Percentiles rank a stretch among this genome's conserved stretches.
Evolutionary conservation across 1,284 basidiomycete genomes (phyloP).

Genomic region (Malassezia cuniculi): DNA sequence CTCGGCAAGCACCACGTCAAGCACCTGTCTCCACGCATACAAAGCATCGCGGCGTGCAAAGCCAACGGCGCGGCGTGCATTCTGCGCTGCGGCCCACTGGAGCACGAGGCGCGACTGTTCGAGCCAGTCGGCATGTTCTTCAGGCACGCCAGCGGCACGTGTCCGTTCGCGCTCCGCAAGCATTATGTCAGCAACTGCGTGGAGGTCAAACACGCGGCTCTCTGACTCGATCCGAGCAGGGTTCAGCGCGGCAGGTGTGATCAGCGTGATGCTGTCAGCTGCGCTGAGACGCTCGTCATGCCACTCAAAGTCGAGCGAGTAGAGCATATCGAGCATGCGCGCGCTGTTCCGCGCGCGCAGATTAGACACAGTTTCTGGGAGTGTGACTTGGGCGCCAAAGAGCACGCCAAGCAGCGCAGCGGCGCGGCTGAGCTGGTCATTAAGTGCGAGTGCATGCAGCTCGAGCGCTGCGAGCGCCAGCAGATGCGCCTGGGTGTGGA

Average conservation of each 20-base stretch:
- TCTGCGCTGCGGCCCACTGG: constrained; percentile 33
- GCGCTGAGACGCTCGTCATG: constrained; percentile 52
- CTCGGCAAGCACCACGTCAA: constrained; percentile 35
- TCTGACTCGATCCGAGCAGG: constrained; percentile 59
- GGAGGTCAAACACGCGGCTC: constrained; percentile 64
- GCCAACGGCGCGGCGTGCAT: constrained; percentile 31
- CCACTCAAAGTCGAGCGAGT: constrained; percentile 73
- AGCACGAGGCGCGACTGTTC: constrained; percentile 28
- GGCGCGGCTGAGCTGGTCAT: constrained; percentile 48
- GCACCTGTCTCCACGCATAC: constrained; percentile 34
- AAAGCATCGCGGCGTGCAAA: constrained; percentile 25
- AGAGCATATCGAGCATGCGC: constrained; percentile 73
- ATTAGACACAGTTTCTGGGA: too few relatives aligned
- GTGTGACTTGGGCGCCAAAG: constrained; percentile 23
- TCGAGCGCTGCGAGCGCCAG: constrained; percentile 79
- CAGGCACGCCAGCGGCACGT: background rate
- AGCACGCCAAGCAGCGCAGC: constrained; percentile 32
- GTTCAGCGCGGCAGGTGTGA: constrained; percentile 52
- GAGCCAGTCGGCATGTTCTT: constrained; percentile 21
- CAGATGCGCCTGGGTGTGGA: constrained; percentile 70
- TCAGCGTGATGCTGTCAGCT: constrained; percentile 53
- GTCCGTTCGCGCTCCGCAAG: constrained; percentile 19
- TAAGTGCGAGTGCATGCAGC: constrained; percentile 68
- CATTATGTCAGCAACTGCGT: constrained; percentile 51
- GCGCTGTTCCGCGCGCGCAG: constrained; percentile 45